Conservation (phyloP, 2,329 filamentous ascomycete species). For the Grosmannia huntii region DNA sequence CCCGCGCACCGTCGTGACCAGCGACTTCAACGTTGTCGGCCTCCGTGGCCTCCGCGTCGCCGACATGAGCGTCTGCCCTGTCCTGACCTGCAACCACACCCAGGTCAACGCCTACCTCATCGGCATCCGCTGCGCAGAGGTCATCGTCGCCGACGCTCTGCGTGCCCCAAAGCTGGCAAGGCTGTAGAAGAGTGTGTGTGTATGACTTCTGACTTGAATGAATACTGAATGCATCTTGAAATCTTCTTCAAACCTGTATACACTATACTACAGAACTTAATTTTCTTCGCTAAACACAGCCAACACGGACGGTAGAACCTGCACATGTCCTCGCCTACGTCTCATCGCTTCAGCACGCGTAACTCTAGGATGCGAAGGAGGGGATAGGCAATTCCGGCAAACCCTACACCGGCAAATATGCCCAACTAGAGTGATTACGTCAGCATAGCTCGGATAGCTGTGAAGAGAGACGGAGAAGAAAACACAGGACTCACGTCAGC, state of each 20-base stretch:
- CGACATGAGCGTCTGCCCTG: constrained; percentile 7
- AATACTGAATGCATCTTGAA: background rate
- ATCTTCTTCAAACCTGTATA: background rate
- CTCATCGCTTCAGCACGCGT: background rate
- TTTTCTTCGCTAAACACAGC: no score
- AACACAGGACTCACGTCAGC: constrained; percentile 9
- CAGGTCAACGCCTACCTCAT: constrained; percentile 5
- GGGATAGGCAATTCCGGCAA: constrained; percentile 14
- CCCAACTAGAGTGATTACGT: constrained; percentile 10
- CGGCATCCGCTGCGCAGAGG: background rate
- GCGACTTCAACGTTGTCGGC: constrained; percentile 3
- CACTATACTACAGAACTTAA: no score
- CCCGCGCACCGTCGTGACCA: background rate
- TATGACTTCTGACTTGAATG: background rate
- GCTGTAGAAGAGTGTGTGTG: background rate
- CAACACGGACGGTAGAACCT: no score
- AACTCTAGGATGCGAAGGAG: constrained; percentile 15
- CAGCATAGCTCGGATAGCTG: background rate
- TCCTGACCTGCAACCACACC: constrained; percentile 4
- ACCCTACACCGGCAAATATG: constrained; percentile 14
- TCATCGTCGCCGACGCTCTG: background rate
- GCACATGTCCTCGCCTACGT: no score
- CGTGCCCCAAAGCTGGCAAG: background rate
- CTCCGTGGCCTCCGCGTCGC: constrained; percentile 6
- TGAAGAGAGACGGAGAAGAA: background rate